A percentile compares a stretch with the other conserved stretches of the same genome.
Evolutionary conservation across 805 yeast genomes (phyloP).

Genomic region (Saccharomycopsis fodiens): DNA sequence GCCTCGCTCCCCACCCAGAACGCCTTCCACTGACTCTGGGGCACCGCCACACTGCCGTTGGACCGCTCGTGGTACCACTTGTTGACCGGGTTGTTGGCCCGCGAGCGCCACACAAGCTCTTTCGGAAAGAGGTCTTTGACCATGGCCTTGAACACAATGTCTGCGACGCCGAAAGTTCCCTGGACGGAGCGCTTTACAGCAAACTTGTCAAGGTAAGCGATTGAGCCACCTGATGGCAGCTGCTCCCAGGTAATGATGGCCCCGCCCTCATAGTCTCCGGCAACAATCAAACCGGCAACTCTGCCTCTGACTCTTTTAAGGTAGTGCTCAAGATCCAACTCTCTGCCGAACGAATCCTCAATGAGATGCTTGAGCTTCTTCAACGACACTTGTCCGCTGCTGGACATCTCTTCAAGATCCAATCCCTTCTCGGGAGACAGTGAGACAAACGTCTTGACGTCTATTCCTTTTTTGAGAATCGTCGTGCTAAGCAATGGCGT

Average conservation of each 20-base stretch:
- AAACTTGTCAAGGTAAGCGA: conserved; percentile 88
- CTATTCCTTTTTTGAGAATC: conserved; percentile 66
- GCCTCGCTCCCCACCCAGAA: conserved; percentile 20
- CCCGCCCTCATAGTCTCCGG: conserved; percentile 94
- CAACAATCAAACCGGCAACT: conserved; percentile 71
- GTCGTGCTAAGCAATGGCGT: conserved; percentile 70
- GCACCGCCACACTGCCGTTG: conserved; percentile 45
- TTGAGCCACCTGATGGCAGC: conserved; percentile 25
- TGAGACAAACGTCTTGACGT: conserved; percentile 26
- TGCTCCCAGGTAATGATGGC: conserved; percentile 87
- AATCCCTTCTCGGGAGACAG: conserved; percentile 29
- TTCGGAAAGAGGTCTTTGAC: conserved; percentile 53
- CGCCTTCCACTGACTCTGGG: conserved; percentile 17
- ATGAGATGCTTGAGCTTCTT: conserved; percentile 51
- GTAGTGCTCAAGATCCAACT: conserved; percentile 61
- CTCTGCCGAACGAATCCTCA: conserved; percentile 70
- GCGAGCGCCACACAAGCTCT: conserved; percentile 86
- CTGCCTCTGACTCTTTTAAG: conserved; percentile 53
- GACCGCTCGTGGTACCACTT: conserved; percentile 97
- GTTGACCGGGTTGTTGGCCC: conserved; percentile 82
- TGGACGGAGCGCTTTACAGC: conserved; percentile 80
- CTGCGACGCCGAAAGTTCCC: conserved; percentile 92
- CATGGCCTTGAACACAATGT: conserved; percentile 80
- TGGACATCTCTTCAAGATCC: conserved; percentile 33
- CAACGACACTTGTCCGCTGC: conserved; percentile 40